Conservation (phyloP, 1,139 yeast genomes). For the Zygoascus hellenicus region DNA sequence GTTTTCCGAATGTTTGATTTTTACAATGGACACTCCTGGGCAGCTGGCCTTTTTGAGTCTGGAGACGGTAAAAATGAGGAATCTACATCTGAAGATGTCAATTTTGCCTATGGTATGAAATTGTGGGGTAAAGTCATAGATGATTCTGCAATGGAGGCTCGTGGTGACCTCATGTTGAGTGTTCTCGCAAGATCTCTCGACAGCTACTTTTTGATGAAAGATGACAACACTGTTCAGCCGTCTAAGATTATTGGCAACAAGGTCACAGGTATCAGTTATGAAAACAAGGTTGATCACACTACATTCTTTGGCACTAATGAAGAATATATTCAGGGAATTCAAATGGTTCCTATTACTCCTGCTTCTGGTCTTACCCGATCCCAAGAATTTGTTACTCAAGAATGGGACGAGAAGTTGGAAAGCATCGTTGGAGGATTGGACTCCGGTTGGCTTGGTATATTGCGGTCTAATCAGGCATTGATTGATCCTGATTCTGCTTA, state of each 20-base stretch:
- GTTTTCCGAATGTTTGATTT: constrained; percentile 73
- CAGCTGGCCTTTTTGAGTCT: constrained; percentile 61
- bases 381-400: constrained; percentile 65
- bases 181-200: constrained; percentile 58
- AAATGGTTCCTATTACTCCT: constrained; percentile 86
- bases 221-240: constrained; percentile 59
- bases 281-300: constrained; percentile 79
- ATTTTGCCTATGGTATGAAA: constrained; percentile 76
- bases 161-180: constrained; percentile 71
- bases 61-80: constrained; percentile 81
- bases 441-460: constrained; percentile 86
- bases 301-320: constrained; percentile 66
- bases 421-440: constrained; percentile 48
- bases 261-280: constrained; percentile 62
- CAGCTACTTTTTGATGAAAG: constrained; percentile 52
- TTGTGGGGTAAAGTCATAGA: constrained; percentile 71
- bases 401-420: constrained; percentile 60
- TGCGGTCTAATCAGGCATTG: constrained; percentile 73
- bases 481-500: constrained; percentile 63
- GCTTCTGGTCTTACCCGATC: constrained; percentile 70
- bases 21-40: constrained; percentile 84
- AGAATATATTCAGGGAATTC: constrained; percentile 85
- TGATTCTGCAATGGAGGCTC: constrained; percentile 67
- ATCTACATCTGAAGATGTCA: constrained; percentile 74
- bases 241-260: constrained; percentile 45